Conservation (phyloP, 2,329 filamentous ascomycete genomes). For the Leptographium galeiforme region DNA sequence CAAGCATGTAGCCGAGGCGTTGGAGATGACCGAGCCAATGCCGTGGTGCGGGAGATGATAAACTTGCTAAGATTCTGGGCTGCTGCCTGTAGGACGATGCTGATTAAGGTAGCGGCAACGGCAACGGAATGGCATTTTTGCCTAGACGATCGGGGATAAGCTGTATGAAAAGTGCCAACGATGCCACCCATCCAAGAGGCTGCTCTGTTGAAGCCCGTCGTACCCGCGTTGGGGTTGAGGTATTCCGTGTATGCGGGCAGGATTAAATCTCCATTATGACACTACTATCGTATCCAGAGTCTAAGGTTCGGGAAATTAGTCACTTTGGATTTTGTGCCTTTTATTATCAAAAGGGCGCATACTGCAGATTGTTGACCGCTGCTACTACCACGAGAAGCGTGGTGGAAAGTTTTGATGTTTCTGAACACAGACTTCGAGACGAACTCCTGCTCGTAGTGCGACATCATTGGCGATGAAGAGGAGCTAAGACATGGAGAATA, state of each 20-base stretch:
- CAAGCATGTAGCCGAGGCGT: slow-evolving; percentile 2
- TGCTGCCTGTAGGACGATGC: slow-evolving; percentile 11
- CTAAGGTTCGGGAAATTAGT: not conserved
- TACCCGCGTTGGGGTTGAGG: slow-evolving; percentile 18
- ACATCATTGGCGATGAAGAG: not conserved
- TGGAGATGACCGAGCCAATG: slow-evolving; percentile 25
- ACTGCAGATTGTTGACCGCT: not conserved
- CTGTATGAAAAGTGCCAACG: slow-evolving; percentile 5
- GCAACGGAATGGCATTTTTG: slow-evolving; percentile 9
- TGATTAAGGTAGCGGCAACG: slow-evolving; percentile 8
- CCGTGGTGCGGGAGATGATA: slow-evolving; percentile 13
- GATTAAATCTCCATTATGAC: slow-evolving; percentile 20
- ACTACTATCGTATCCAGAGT: slow-evolving; percentile 16
- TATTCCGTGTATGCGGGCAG: slow-evolving; percentile 19
- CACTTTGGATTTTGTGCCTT: not conserved
- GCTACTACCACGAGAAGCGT: not conserved
- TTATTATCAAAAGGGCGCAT: not conserved
- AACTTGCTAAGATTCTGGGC: slow-evolving; percentile 17
- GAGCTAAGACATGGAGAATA: no score
- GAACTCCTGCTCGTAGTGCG: not conserved
- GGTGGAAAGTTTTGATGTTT: not conserved
- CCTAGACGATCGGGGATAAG: slow-evolving; percentile 12
- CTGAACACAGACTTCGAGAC: not conserved
- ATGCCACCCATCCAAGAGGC: slow-evolving; percentile 13
- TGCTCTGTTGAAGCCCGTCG: slow-evolving; percentile 17